Conservation (phyloP, 2,329 filamentous ascomycete species). For the Xylariaceae sp. region DNA sequence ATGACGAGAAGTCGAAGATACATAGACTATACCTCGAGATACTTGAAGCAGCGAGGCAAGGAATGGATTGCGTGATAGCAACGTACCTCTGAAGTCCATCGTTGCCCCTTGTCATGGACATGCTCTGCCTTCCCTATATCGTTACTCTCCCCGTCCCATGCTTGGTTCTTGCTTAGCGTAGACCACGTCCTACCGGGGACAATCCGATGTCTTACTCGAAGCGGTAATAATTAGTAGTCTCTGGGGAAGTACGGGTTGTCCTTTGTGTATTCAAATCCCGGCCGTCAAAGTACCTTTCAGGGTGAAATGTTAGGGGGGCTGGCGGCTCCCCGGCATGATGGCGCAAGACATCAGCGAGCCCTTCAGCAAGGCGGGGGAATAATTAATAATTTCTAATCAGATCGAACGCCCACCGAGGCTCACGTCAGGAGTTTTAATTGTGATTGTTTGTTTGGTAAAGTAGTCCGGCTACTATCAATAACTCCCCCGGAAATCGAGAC, state of each 20-base stretch:
- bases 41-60: not conserved
- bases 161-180: not conserved
- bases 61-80: constrained; percentile 14
- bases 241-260: not conserved
- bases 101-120: not conserved
- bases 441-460: not conserved
- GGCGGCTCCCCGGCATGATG: not conserved
- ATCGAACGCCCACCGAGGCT: not conserved
- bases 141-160: not conserved
- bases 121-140: not conserved
- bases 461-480: no score
- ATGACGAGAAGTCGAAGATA: not conserved
- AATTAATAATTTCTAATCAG: not conserved
- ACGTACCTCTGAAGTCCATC: not conserved
- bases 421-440: not conserved
- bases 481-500: no score
- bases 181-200: not conserved
- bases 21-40: not conserved
- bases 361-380: not conserved
- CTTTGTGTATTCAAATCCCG: constrained; percentile 14
- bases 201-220: constrained; percentile 8
- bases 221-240: constrained; percentile 2
- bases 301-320: not conserved
- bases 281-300: not conserved
- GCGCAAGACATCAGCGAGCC: not conserved